phyloP scores from a whole-genome alignment of 2,329 filamentous ascomycete species.

The Leptodontidium sp. region DNA sequence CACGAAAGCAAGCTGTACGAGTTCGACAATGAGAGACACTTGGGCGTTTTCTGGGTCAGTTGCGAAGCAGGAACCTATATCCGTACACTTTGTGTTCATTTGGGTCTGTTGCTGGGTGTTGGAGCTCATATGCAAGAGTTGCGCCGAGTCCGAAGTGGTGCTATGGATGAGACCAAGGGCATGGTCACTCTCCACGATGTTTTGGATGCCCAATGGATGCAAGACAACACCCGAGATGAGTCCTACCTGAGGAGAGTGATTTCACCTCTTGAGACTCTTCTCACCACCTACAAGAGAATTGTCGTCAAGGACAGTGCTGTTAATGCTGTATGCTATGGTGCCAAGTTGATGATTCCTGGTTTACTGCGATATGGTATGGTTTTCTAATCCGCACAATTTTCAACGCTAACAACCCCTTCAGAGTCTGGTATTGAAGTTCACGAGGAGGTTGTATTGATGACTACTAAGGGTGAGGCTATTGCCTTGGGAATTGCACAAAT shows the following conservation, averaged over 20 bases:
- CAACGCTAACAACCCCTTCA: slow-evolving; percentile 50
- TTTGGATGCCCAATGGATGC: slow-evolving; percentile 93
- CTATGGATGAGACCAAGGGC: slow-evolving; percentile 89
- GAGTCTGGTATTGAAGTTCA: slow-evolving; percentile 91
- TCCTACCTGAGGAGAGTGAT: slow-evolving; percentile 91
- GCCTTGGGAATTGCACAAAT: slow-evolving; percentile 96
- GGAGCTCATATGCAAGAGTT: slow-evolving; percentile 99
- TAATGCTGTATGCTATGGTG: slow-evolving; percentile 98
- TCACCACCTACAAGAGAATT: slow-evolving; percentile 93
- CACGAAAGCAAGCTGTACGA: slow-evolving; percentile 97
- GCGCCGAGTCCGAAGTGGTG: slow-evolving; percentile 89
- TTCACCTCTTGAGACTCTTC: slow-evolving; percentile 87
- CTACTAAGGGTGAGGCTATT: slow-evolving; percentile 98
- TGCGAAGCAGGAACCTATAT: slow-evolving; percentile 99
- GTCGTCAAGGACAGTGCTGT: slow-evolving; percentile 97
- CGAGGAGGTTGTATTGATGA: slow-evolving; percentile 98
- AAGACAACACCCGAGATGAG: slow-evolving; percentile 96
- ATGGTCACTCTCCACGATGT: slow-evolving; percentile 96
- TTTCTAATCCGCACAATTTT: slow-evolving; percentile 11
- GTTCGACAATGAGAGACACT: slow-evolving; percentile 97
- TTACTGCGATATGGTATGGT: slow-evolving; percentile 84
- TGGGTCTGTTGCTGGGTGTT: slow-evolving; percentile 79
- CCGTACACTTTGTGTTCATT: slow-evolving; percentile 94
- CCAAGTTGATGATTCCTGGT: slow-evolving; percentile 98
- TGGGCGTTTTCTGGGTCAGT: slow-evolving; percentile 99